Evolutionary conservation across 2,329 filamentous ascomycete genomes (phyloP).

Genomic region (Exophiala calicioides): DNA sequence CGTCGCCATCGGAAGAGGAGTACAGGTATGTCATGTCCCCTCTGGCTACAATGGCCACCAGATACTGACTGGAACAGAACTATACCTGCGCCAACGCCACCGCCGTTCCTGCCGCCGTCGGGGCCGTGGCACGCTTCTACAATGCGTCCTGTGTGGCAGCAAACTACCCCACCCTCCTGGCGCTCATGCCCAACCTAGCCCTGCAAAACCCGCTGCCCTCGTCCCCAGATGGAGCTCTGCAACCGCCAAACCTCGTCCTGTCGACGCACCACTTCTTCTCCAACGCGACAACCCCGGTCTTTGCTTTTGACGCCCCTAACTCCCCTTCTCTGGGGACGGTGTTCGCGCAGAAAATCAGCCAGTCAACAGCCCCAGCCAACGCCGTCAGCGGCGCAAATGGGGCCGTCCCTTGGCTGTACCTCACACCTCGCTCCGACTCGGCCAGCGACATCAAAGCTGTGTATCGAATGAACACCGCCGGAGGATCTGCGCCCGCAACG

Average conservation of each 20-base stretch:
- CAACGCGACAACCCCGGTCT: constrained; percentile 70
- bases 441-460: constrained; percentile 60
- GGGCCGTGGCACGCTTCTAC: constrained; percentile 82
- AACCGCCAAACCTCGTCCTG: constrained; percentile 62
- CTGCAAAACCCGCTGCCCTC: constrained; percentile 64
- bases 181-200: constrained; percentile 65
- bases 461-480: constrained; percentile 81
- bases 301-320: constrained; percentile 64
- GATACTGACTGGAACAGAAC: constrained; percentile 61
- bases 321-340: constrained; percentile 58
- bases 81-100: constrained; percentile 76
- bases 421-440: constrained; percentile 47
- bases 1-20: constrained; percentile 83
- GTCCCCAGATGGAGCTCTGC: constrained; percentile 39
- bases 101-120: constrained; percentile 62
- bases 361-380: constrained; percentile 62
- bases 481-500: constrained; percentile 71
- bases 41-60: not conserved
- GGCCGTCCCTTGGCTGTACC: constrained; percentile 79
- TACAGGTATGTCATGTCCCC: constrained; percentile 45
- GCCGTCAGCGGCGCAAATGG: constrained; percentile 59
- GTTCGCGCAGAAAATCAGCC: constrained; percentile 63
- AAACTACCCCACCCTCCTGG: constrained; percentile 66
- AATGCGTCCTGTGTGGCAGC: constrained; percentile 80
- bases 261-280: constrained; percentile 82